Percentiles rank a stretch among this genome's conserved stretches.
phyloP scores from a whole-genome alignment of 2,329 filamentous ascomycete genomes.

The Sporothrix pseudoabietina region DNA sequence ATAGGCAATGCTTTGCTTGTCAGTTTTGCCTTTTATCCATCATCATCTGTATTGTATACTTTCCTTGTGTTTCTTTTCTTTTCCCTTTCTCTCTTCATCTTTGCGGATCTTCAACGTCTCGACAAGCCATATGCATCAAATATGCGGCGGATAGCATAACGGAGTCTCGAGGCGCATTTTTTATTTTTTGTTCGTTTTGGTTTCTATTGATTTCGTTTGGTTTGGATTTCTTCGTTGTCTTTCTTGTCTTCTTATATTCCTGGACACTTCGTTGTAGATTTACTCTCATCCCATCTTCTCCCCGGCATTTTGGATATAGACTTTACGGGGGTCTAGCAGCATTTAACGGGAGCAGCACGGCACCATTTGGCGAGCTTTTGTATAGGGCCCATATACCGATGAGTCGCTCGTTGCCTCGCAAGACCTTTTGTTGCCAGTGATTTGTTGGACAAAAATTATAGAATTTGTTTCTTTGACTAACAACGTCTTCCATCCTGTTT shows the following conservation, averaged over 20 bases:
- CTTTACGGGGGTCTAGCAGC: background rate
- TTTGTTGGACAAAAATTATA: background rate
- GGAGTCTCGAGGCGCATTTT: conserved; percentile 21
- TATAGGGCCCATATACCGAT: background rate
- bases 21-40: background rate
- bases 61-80: background rate
- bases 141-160: conserved; percentile 23
- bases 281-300: background rate
- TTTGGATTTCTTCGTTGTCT: background rate
- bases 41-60: background rate
- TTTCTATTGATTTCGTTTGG: background rate
- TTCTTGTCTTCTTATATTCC: background rate
- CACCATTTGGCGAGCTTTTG: background rate
- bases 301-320: conserved; percentile 11
- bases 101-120: background rate
- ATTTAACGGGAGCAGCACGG: background rate
- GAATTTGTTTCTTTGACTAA: background rate
- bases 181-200: background rate
- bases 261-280: conserved; percentile 6
- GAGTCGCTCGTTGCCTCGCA: too few species aligned
- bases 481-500: background rate
- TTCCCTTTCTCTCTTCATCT: background rate
- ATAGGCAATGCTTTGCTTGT: conserved; percentile 28
- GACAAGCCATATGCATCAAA: conserved; percentile 9
- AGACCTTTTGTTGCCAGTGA: background rate